Evolutionary conservation across 345 rosid species (phyloP), one percentile per base, ranked within the genome.

Genomic region (Nasturtium officinale): DNA sequence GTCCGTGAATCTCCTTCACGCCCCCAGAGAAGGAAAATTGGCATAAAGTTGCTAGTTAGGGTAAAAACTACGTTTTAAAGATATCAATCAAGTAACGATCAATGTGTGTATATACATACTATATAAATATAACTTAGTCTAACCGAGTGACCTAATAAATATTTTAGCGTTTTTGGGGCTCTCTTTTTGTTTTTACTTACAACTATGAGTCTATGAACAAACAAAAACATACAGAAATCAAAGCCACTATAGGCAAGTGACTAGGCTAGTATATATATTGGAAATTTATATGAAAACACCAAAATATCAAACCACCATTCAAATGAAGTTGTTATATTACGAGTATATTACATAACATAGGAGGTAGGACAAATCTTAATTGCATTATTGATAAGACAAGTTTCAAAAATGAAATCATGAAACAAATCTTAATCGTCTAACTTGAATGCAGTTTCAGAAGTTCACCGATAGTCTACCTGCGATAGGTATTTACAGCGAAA

Each of bases 1-100:
- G 71, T 32, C 60, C 47, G 28, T 20, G 23, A 65, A 50, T 52
- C 32, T 45, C 35, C 33, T 18, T 38, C 46, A 61, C 16, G 38
- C 54, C 61, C 54, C 61, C 15, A 9, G 20, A 9, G 11, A 69
- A 42, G 7, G 20, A 42, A 28, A 28, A 33, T 69, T 13, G 9
- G 20, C 48, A 51, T 52, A 13, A 13, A 48, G 35, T 3, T 37
- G 5, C 7, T 21, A 9, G 13, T 42, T 38, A 10, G 2, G 51
- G 8, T 32, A 32, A 3, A 17, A 16, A 4, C 10, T 21, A 0
- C 0, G 2, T 21, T 20, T 20, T 0, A 20, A 20, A 50, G 28
- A 50, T 20, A 21, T 21, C 0, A 50, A 21, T 21, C 0, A 10
- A 20, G 54, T 9, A 52, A 12, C 28, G 10, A 25, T 53, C 30